Conservation (phyloP, 2,329 filamentous ascomycete species). For the Colletotrichum aenigma region DNA sequence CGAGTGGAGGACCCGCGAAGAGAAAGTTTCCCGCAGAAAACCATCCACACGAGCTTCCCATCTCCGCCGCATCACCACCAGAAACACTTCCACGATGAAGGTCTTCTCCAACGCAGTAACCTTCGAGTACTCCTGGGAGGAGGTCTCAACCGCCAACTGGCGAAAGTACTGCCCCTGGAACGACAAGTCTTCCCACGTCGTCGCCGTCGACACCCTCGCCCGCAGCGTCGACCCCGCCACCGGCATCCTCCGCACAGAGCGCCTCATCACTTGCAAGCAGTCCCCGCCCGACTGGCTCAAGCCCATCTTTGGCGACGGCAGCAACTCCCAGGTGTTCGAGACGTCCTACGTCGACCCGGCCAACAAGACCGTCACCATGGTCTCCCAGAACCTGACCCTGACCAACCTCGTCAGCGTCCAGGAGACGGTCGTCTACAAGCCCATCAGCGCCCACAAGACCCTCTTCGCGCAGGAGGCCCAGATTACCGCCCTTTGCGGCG, state of each 20-base stretch:
- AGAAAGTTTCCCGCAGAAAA: not conserved
- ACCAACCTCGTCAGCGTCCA: slow-evolving; percentile 88
- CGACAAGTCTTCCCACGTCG: slow-evolving; percentile 95
- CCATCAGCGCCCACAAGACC: slow-evolving; percentile 65
- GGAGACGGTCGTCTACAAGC: slow-evolving; percentile 89
- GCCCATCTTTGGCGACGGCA: slow-evolving; percentile 76
- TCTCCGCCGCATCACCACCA: not conserved
- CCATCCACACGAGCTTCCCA: not conserved
- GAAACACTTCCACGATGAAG: slow-evolving; percentile 69
- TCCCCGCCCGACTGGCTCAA: slow-evolving; percentile 79
- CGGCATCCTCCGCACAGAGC: slow-evolving; percentile 65
- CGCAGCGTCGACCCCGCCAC: slow-evolving; percentile 63
- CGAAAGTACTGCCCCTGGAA: slow-evolving; percentile 99
- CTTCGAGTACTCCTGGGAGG: slow-evolving; percentile 98
- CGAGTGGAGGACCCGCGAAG: not conserved
- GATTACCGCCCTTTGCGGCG: slow-evolving; percentile 92
- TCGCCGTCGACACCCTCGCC: slow-evolving; percentile 90
- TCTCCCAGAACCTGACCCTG: slow-evolving; percentile 93
- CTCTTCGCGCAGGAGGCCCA: slow-evolving; percentile 88
- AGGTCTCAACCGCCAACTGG: slow-evolving; percentile 98
- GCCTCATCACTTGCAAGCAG: slow-evolving; percentile 67
- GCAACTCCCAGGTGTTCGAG: slow-evolving; percentile 87
- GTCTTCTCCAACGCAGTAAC: slow-evolving; percentile 90
- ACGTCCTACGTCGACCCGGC: slow-evolving; percentile 90
- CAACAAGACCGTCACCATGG: slow-evolving; percentile 91